Conservation (phyloP, 352 stramenopile genomes). For the Phytophthora cajani region DNA sequence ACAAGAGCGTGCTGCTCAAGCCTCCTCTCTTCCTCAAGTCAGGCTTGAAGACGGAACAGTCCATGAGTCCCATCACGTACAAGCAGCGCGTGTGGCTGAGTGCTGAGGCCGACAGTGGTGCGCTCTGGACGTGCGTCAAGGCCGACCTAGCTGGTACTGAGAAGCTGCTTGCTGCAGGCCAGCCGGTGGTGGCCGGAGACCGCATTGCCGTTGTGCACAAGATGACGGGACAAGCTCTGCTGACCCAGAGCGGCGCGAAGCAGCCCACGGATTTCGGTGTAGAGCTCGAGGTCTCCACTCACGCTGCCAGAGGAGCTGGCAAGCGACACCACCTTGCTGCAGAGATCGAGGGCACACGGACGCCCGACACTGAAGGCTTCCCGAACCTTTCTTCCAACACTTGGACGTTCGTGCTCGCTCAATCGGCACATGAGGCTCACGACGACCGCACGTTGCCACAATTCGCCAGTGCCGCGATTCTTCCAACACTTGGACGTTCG, state of each 20-base stretch:
- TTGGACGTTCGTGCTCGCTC: slow-evolving; percentile 72
- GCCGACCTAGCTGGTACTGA: slow-evolving; percentile 69
- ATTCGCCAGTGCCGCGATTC: slow-evolving; percentile 40
- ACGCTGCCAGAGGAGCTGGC: slow-evolving; percentile 51
- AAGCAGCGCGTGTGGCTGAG: slow-evolving; percentile 82
- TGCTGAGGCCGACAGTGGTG: slow-evolving; percentile 65
- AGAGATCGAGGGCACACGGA: slow-evolving; percentile 65
- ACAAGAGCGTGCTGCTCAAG: slow-evolving; percentile 74
- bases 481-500: slow-evolving; percentile 74
- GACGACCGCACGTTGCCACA: slow-evolving; percentile 57
- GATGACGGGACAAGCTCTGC: slow-evolving; percentile 82
- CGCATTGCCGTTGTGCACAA: slow-evolving; percentile 77
- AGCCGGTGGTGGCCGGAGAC: slow-evolving; percentile 55
- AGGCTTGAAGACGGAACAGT: slow-evolving; percentile 78
- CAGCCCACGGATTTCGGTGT: slow-evolving; percentile 83
- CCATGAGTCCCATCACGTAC: slow-evolving; percentile 89
- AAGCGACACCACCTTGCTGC: slow-evolving; percentile 77
- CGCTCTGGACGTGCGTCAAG: slow-evolving; percentile 74
- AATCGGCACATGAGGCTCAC: slow-evolving; percentile 40
- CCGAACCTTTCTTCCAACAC: slow-evolving; percentile 55
- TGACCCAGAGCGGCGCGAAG: slow-evolving; percentile 56
- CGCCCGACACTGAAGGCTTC: slow-evolving; percentile 70
- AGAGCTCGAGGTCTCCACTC: slow-evolving; percentile 75
- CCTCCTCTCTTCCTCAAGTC: slow-evolving; percentile 86
- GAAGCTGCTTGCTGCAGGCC: slow-evolving; percentile 70